Evolutionary conservation across 176 grass and related monocot species (phyloP).

Genomic region (Cenchrus americanus): DNA sequence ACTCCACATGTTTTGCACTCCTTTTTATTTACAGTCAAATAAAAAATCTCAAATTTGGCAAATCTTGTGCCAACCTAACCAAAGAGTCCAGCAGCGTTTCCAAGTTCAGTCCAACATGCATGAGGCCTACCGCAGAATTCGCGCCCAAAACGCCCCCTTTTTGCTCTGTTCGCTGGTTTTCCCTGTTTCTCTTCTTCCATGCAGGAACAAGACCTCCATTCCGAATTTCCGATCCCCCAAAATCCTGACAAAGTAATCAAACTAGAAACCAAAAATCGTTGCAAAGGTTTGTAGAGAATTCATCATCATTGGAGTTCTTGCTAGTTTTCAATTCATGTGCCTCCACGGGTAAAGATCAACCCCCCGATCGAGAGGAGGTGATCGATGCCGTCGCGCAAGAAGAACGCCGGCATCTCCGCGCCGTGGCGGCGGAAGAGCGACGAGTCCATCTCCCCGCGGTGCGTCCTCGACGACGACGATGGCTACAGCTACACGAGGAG

Average conservation of each 20-base stretch:
- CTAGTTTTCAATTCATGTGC: no score
- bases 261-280: no score
- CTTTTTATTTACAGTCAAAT: background rate
- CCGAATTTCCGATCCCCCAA: background rate
- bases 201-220: background rate
- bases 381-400: background rate
- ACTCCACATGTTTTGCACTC: background rate
- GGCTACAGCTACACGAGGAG: no score
- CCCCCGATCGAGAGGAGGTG: background rate
- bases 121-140: slow-evolving; percentile 9
- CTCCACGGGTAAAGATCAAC: background rate
- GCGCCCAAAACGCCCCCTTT: background rate
- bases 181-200: background rate
- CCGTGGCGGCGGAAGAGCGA: slow-evolving; percentile 7
- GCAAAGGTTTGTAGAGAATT: no score
- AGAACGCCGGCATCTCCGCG: background rate
- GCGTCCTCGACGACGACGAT: slow-evolving; percentile 36
- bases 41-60: background rate
- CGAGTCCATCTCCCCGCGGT: slow-evolving; percentile 29
- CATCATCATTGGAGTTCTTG: no score
- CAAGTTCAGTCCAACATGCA: background rate
- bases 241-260: no score
- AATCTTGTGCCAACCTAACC: background rate
- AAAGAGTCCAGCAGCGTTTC: background rate
- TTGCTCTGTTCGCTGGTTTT: background rate